Conservation (phyloP, 306 rosid species). For the Begonia fuchsioides region DNA sequence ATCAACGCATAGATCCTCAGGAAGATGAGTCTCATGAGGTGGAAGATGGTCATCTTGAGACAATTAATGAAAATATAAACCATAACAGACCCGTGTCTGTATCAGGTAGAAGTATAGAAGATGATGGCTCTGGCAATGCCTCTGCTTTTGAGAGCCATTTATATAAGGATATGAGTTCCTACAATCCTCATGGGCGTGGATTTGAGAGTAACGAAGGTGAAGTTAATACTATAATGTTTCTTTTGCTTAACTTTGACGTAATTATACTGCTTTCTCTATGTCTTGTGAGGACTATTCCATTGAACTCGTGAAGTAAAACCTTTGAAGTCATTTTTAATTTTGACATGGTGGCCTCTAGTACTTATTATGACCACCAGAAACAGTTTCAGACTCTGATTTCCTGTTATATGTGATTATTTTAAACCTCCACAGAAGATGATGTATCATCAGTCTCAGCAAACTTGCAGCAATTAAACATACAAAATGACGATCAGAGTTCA, state of each 20-base stretch:
- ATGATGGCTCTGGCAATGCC: slow-evolving; percentile 48
- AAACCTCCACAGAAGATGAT: slow-evolving; percentile 45
- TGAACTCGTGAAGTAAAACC: no score
- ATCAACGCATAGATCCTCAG: slow-evolving; percentile 24
- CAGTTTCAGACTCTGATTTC: neutral
- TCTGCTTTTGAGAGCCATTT: slow-evolving; percentile 45
- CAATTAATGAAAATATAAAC: slow-evolving; percentile 14
- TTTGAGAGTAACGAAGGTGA: slow-evolving; percentile 64
- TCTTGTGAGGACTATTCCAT: no score
- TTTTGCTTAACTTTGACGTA: no score
- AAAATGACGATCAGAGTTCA: slow-evolving; percentile 38
- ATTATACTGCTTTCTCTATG: no score
- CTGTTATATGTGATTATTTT: slow-evolving; percentile 1
- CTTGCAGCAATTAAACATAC: slow-evolving; percentile 55
- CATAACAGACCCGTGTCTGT: slow-evolving; percentile 36
- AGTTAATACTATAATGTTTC: no score
- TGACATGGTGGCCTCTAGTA: no score
- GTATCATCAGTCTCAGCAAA: slow-evolving; percentile 52
- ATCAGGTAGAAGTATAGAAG: slow-evolving; percentile 42
- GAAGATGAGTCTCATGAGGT: slow-evolving; percentile 34
- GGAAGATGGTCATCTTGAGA: slow-evolving; percentile 41
- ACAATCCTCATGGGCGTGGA: slow-evolving; percentile 39
- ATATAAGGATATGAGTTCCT: slow-evolving; percentile 14
- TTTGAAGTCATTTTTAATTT: no score
- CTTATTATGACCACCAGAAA: no score